Percentiles rank a stretch among this genome's conserved stretches.
phyloP scores from a whole-genome alignment of 2,329 filamentous ascomycete genomes.

The Cladobotryum mycophilum region DNA sequence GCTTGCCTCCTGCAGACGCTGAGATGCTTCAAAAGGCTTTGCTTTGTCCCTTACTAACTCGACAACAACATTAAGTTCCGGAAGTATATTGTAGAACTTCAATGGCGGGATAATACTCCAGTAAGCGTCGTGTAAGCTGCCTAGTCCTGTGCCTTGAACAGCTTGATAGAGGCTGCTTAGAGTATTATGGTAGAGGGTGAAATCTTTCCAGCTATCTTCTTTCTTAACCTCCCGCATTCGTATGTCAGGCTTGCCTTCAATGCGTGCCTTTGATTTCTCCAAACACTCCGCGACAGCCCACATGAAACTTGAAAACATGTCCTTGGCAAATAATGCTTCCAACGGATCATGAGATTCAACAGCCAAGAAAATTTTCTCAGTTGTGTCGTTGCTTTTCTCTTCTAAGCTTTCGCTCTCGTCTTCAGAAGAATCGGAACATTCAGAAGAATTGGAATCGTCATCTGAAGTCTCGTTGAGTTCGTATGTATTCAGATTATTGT shows the following conservation, averaged over 20 bases:
- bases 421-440: too few relatives aligned
- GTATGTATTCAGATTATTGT: too few relatives aligned
- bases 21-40: background rate
- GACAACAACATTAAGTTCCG: background rate
- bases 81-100: background rate
- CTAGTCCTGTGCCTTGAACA: background rate
- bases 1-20: background rate
- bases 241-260: conserved; percentile 3
- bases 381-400: background rate
- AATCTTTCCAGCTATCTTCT: background rate
- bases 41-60: background rate
- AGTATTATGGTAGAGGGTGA: background rate
- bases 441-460: too few relatives aligned
- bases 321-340: background rate
- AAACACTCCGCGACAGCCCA: conserved; percentile 15
- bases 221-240: background rate
- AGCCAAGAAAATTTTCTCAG: background rate
- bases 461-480: too few relatives aligned
- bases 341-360: background rate
- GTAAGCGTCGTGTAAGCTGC: background rate
- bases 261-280: background rate
- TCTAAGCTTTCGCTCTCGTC: too few relatives aligned
- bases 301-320: background rate
- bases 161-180: background rate
- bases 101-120: background rate